Evolutionary conservation across 2,329 filamentous ascomycete species (phyloP).

Genomic region (Fusarium nurragi): DNA sequence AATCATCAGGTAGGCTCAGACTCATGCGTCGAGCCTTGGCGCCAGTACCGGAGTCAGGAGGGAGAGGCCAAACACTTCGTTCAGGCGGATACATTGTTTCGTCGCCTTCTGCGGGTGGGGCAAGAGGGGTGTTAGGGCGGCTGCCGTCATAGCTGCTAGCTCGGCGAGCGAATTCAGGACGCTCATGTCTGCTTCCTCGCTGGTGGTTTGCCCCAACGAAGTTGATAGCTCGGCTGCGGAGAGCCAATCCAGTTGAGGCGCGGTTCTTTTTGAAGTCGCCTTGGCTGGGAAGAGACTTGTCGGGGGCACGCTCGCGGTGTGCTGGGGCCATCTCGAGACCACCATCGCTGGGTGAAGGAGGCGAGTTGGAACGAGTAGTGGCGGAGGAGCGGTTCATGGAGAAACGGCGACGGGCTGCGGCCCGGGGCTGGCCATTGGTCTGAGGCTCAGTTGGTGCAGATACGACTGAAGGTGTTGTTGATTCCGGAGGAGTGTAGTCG

Average conservation of each 20-base stretch:
- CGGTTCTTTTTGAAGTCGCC: slow-evolving; percentile 63
- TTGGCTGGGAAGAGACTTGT: slow-evolving; percentile 52
- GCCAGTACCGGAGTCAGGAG: slow-evolving; percentile 76
- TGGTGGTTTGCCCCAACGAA: slow-evolving; percentile 51
- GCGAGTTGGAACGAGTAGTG: slow-evolving; percentile 59
- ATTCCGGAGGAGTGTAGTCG: slow-evolving; percentile 36
- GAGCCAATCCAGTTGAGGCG: slow-evolving; percentile 59
- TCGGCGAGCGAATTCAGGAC: slow-evolving; percentile 46
- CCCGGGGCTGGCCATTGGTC: slow-evolving; percentile 45
- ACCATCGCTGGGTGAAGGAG: slow-evolving; percentile 59
- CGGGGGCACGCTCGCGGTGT: slow-evolving; percentile 34
- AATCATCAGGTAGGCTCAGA: slow-evolving; percentile 76
- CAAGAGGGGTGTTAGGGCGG: slow-evolving; percentile 40
- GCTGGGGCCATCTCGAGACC: slow-evolving; percentile 55
- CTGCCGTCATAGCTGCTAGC: slow-evolving; percentile 62
- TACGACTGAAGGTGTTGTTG: slow-evolving; percentile 40
- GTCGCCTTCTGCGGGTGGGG: slow-evolving; percentile 32
- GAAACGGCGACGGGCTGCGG: slow-evolving; percentile 51
- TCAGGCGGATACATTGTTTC: slow-evolving; percentile 50
- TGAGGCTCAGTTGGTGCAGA: slow-evolving; percentile 42
- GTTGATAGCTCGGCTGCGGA: slow-evolving; percentile 60
- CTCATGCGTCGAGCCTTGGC: slow-evolving; percentile 83
- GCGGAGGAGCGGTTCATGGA: slow-evolving; percentile 58
- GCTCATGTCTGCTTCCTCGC: slow-evolving; percentile 30
- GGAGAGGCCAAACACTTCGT: slow-evolving; percentile 65